These are phyloP conservation scores for Pascua sp. DNA, from an alignment of 1,284 basidiomycete species.

Conservation along the genomic window DNA sequence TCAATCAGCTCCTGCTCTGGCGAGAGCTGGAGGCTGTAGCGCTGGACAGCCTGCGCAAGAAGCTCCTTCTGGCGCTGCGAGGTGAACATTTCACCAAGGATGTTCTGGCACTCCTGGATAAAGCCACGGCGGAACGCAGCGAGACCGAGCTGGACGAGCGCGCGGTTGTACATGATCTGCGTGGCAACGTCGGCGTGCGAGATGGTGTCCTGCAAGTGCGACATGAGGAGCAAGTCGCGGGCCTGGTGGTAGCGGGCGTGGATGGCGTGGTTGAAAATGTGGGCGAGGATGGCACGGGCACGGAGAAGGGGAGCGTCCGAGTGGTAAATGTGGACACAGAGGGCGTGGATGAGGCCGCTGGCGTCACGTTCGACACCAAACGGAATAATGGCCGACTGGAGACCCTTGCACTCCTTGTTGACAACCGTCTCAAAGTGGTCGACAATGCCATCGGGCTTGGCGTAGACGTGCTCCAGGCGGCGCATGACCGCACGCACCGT, in stretches of 20 bases:
- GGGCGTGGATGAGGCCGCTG: constrained; percentile 67
- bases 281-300: constrained; percentile 93
- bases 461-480: constrained; percentile 95
- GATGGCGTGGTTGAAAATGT: constrained; percentile 95
- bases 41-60: constrained; percentile 91
- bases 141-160: constrained; percentile 93
- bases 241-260: constrained; percentile 97
- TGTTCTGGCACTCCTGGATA: constrained; percentile 90
- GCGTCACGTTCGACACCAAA: constrained; percentile 60
- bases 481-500: constrained; percentile 87
- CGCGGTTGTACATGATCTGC: constrained; percentile 97
- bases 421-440: constrained; percentile 77
- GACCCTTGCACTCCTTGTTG: constrained; percentile 50
- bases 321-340: constrained; percentile 92
- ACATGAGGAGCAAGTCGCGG: constrained; percentile 98
- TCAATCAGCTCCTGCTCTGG: constrained; percentile 97
- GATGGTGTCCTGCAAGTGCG: constrained; percentile 94
- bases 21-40: constrained; percentile 74
- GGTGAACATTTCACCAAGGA: constrained; percentile 91
- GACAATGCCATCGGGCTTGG: constrained; percentile 94
- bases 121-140: constrained; percentile 94
- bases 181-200: constrained; percentile 94
- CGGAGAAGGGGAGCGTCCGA: constrained; percentile 84
- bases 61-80: constrained; percentile 96
- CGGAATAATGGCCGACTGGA: constrained; percentile 60